Base-by-base conservation (phyloP, 257 asterid genomes). In the Verbascum thapsus region DNA sequence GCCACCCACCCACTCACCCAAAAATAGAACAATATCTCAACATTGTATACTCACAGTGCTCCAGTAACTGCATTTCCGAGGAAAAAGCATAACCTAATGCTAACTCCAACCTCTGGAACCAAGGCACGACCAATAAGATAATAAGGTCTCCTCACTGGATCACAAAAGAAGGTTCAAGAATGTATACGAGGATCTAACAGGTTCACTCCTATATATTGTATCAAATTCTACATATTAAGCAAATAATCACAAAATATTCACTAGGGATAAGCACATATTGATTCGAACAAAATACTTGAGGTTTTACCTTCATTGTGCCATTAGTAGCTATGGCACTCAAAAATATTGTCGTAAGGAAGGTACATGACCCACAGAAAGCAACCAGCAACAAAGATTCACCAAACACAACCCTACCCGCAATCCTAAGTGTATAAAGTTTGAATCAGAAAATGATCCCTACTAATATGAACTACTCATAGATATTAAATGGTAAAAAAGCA, bases 101-200 rank as follows among this genome's bases (percentile, higher is more conserved):
- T 92, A 54, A 92, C 97, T 50, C 99, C 99, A 76, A 92, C 99
- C 76, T 92, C 99, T 17, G 99, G 99, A 75, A 96, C 97, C 91
- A 92, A 83, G 68, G 99, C 97, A 71, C 99, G 99, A 66, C 99
- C 99, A 64, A 92, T 92, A 59, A 92, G 96, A 80, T 92, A 92
- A 74, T 92, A 92, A 67, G 99, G 99, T 18, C 99, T 97, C 99
- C 99, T 64, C 99, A 97, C 99, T 92, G 66, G 66, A 76, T 61
- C 60, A 73, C 17, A 74, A 51, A 15, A 71, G 53, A 72, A 16
- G 61, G 51, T 58, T 72, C 35, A 58, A 20, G 51, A 63, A 61
- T 35, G 38, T 35, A 13, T 40, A 53, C 69, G 50, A 72, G 52
- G 53, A 40, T 39, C 70, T n/a, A 64, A 62, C 22, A 39, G 58